Percentiles rank a stretch among this genome's conserved stretches.
Evolutionary conservation across 257 asterid genomes (phyloP).

Genomic region (Solanum arcanum): DNA sequence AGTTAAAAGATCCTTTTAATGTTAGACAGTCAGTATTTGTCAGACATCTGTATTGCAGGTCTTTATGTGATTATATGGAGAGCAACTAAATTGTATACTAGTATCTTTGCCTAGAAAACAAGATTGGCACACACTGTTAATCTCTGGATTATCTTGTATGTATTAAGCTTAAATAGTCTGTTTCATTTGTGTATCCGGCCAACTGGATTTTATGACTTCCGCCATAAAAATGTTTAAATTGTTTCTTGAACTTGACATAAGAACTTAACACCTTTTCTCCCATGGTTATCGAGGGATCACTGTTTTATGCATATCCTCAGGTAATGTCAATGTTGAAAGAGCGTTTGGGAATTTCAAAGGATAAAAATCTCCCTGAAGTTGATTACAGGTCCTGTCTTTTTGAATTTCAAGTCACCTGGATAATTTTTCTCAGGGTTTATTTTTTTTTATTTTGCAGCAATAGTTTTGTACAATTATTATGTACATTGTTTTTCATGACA

Average conservation of each 20-base stretch:
- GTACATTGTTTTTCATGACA: background rate
- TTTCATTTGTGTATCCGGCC: background rate
- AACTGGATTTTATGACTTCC: background rate
- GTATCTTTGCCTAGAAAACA: background rate
- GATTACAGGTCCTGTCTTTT: conserved; percentile 51
- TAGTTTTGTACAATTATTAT: background rate
- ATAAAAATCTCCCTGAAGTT: conserved; percentile 65
- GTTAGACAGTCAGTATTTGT: background rate
- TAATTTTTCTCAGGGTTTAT: background rate
- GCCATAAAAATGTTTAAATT: background rate
- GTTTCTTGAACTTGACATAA: background rate
- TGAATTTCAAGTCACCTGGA: background rate
- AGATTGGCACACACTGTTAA: background rate
- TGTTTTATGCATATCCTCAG: conserved; percentile 26
- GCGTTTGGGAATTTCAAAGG: conserved; percentile 56
- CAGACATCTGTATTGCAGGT: background rate
- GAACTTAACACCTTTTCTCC: background rate
- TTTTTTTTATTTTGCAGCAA: background rate
- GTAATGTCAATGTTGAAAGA: conserved; percentile 71
- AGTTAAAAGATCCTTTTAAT: background rate
- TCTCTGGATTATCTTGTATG: background rate
- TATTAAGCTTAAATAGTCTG: background rate
- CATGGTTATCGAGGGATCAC: background rate
- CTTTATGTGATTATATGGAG: background rate
- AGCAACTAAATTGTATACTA: background rate